Conservation (phyloP, 2,329 filamentous ascomycete genomes). For the Fusarium scirpi region DNA sequence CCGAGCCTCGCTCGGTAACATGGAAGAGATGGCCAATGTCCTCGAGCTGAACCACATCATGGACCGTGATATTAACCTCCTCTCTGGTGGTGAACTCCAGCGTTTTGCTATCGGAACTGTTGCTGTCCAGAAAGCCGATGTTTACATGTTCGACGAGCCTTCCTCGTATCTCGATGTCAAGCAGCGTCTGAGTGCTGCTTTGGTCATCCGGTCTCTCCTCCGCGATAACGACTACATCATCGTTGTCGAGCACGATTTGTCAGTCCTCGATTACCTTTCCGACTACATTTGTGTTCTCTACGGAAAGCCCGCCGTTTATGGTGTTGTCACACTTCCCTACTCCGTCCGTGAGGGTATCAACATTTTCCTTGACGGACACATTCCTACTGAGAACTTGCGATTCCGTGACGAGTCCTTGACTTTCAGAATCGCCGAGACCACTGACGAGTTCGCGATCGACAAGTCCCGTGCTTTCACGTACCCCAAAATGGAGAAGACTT, state of each 20-base stretch:
- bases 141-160: slow-evolving; percentile 99
- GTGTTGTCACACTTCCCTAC: slow-evolving; percentile 94
- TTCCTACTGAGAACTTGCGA: slow-evolving; percentile 96
- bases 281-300: slow-evolving; percentile 99
- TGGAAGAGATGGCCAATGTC: slow-evolving; percentile 83
- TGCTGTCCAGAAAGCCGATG: slow-evolving; percentile 94
- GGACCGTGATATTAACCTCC: slow-evolving; percentile 87
- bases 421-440: slow-evolving; percentile 91
- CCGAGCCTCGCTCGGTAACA: slow-evolving; percentile 81
- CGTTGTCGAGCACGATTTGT: slow-evolving; percentile 99
- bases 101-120: slow-evolving; percentile 97
- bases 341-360: slow-evolving; percentile 99
- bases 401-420: slow-evolving; percentile 98
- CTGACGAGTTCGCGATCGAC: slow-evolving; percentile 88
- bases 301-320: slow-evolving; percentile 93
- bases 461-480: slow-evolving; percentile 88
- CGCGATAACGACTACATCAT: slow-evolving; percentile 95
- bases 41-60: slow-evolving; percentile 90
- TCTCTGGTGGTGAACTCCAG: slow-evolving; percentile 98
- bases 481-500: slow-evolving; percentile 90
- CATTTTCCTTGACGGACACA: slow-evolving; percentile 98
- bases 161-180: slow-evolving; percentile 99
- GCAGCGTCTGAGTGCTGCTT: slow-evolving; percentile 92
- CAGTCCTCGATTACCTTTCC: slow-evolving; percentile 96
- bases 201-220: slow-evolving; percentile 91